Evolutionary conservation across 257 asterid species (phyloP), one percentile per base, ranked within the genome.

Genomic region (Solanum rostratum): DNA sequence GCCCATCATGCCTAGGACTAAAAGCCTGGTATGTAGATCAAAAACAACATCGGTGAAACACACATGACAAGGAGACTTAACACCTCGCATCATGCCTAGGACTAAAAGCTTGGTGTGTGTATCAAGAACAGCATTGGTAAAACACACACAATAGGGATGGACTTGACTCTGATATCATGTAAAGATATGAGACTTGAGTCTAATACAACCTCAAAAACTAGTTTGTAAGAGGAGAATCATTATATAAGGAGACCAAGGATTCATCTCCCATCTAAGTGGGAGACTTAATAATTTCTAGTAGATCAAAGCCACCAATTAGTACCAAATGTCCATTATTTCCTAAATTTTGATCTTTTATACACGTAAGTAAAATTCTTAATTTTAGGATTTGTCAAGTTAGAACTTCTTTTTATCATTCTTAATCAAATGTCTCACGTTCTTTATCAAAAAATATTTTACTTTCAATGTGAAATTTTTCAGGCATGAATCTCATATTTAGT

Each of bases 381-480:
- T 73, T 2, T 43, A 43, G 37, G 55, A 6, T 73, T 43, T 43
- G 39, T 19, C 80, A 13, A 71, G 13, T n/a, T n/a, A 29, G 13
- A 29, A 29, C 73, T 29, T 1, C 9, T n/a, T n/a, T n/a, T n/a
- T n/a, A n/a, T n/a, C 43, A 14, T 65, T 6, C 14, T 65, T 66
- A 66, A 30, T 30, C 1, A 7, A 19, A 66, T 0, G 3, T 66
- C 3, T 66, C 3, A 1, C 0, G 2, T 66, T 1, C 6, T 66
- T 66, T 30, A 2, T 16, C 3, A 5, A 5, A 16, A 7, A 16
- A 0, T 0, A 1, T 19, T 30, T 66, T 66, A 16, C 1, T 0
- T 0, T 3, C 1, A 0, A 15, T 1, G 3, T 30, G 15, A 0
- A 2, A 66, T 22, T 66, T 7, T 7, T 3, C 2, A 3, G 0